phyloP scores from a whole-genome alignment of 139 green algal species.

The Chlamydomonas urium region DNA sequence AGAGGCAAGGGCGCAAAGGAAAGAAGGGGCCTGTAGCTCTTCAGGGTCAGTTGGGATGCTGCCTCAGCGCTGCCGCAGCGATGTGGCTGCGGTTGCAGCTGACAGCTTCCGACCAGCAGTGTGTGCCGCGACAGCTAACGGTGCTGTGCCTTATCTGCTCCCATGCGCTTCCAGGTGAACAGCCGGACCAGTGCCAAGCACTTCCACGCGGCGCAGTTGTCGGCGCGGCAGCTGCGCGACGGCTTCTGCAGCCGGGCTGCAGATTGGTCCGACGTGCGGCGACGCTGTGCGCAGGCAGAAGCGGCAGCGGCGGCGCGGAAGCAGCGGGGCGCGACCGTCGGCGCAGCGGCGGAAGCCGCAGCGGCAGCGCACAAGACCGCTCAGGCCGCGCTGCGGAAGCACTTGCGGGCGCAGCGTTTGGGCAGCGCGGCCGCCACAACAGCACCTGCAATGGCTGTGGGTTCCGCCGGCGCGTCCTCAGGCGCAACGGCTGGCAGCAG shows the following conservation, averaged over 20 bases:
- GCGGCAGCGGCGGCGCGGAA: not conserved
- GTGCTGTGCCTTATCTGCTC: not conserved
- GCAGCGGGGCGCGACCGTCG: not conserved
- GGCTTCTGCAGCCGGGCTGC: constrained; percentile 17
- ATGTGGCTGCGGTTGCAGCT: not conserved
- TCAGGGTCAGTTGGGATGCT: not conserved
- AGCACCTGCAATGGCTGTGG: not conserved
- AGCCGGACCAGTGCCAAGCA: constrained; percentile 15
- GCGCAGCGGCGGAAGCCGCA: constrained; percentile 12
- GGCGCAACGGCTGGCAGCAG: not conserved
- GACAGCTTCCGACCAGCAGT: not conserved
- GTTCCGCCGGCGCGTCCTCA: not conserved
- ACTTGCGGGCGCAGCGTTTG: not conserved
- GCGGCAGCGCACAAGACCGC: not conserved
- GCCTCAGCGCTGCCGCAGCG: not conserved
- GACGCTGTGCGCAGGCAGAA: not conserved
- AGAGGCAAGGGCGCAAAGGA: too few species aligned
- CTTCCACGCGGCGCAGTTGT: constrained; percentile 32
- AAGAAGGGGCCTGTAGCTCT: too few species aligned
- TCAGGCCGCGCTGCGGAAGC: constrained; percentile 14
- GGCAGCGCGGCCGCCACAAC: not conserved
- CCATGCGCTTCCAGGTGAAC: constrained; percentile 22
- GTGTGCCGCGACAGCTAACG: not conserved
- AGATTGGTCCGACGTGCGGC: constrained; percentile 19
- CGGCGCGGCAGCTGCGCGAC: constrained; percentile 27